Evolutionary conservation across 768 basidiomycete species (phyloP).

Genomic region (Pholiota molesta): DNA sequence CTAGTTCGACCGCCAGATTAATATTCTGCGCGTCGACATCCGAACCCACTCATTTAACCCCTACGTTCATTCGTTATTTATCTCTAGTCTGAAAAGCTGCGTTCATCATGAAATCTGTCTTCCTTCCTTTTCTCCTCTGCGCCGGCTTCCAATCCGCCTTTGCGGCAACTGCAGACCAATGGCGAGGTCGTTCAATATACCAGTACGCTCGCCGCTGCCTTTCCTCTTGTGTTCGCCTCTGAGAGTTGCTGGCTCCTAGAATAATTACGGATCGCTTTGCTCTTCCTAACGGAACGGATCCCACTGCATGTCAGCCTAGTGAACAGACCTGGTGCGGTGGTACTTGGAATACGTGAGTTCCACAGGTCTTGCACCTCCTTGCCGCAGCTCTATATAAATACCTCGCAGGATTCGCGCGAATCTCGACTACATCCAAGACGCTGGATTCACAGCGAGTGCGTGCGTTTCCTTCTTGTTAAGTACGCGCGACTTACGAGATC

Average conservation of each 20-base stretch:
- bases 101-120: constrained; percentile 18
- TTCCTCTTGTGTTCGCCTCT: neutral
- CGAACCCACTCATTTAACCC: constrained; percentile 2
- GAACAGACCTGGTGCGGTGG: constrained; percentile 83
- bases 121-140: constrained; percentile 21
- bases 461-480: constrained; percentile 6
- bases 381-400: neutral
- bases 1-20: constrained; percentile 2
- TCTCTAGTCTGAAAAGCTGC: constrained; percentile 1
- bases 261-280: constrained; percentile 80
- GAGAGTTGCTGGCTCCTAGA: constrained; percentile 32
- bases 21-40: neutral
- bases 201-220: constrained; percentile 49
- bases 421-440: constrained; percentile 84
- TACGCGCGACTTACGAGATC: constrained; percentile 3
- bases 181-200: constrained; percentile 80
- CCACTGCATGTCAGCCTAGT: constrained; percentile 56
- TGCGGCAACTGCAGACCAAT: constrained; percentile 72
- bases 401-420: constrained; percentile 59
- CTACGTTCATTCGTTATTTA: neutral
- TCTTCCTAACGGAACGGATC: constrained; percentile 55
- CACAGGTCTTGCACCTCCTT: neutral
- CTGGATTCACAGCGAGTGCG: constrained; percentile 78
- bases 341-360: constrained; percentile 68
- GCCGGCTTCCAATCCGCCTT: constrained; percentile 32